These are phyloP conservation scores for Xerocomus nothofagi DNA, from an alignment of 1,284 basidiomycete species.

Conservation along the genomic window DNA sequence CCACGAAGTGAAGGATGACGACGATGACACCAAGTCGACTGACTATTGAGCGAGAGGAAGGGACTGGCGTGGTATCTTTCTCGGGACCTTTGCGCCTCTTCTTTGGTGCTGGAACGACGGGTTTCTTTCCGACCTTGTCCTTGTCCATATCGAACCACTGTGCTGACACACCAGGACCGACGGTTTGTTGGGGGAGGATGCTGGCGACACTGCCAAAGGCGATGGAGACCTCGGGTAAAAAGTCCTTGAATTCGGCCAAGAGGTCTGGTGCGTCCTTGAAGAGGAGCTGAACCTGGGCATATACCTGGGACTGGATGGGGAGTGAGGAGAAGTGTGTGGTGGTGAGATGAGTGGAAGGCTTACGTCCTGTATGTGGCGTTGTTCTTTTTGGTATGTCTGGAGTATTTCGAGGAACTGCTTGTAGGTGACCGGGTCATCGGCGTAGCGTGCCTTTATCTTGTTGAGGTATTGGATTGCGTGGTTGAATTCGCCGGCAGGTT, in stretches of 20 bases:
- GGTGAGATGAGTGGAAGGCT: slow-evolving; percentile 33
- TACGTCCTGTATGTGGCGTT: slow-evolving; percentile 85
- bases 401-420: slow-evolving; percentile 98
- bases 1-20: slow-evolving; percentile 1
- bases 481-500: slow-evolving; percentile 80
- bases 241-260: slow-evolving; percentile 94
- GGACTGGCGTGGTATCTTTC: slow-evolving; percentile 59
- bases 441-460: slow-evolving; percentile 96
- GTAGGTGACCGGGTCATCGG: slow-evolving; percentile 93
- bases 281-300: slow-evolving; percentile 87
- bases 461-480: slow-evolving; percentile 98
- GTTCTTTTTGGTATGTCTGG: slow-evolving; percentile 97
- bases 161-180: slow-evolving; percentile 33
- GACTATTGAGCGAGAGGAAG: slow-evolving; percentile 44
- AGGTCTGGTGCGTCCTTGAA: slow-evolving; percentile 95
- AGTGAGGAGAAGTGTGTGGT: slow-evolving; percentile 11
- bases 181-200: slow-evolving; percentile 47
- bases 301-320: slow-evolving; percentile 67
- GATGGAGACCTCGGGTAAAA: slow-evolving; percentile 75
- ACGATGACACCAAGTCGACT: slow-evolving; percentile 37
- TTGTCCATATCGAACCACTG: slow-evolving; percentile 44
- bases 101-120: slow-evolving; percentile 44
- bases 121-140: slow-evolving; percentile 49
- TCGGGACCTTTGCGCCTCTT: slow-evolving; percentile 47
- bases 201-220: slow-evolving; percentile 38